Conservation (phyloP, 2,329 filamentous ascomycete genomes). For the Basipetospora chlamydospora region DNA sequence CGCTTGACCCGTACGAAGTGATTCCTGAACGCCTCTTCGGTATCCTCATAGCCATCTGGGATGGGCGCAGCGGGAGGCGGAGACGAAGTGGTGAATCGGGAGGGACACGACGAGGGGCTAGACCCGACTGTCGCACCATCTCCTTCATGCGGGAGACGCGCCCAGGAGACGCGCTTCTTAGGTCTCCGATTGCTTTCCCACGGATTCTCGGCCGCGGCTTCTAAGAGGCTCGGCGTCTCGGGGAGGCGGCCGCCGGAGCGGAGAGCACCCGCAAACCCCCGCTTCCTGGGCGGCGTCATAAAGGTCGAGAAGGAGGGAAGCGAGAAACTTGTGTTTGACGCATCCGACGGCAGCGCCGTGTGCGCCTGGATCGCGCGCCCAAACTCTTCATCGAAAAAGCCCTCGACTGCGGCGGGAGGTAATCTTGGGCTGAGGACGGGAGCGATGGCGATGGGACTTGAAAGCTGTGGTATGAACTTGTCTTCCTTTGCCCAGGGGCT, state of each 20-base stretch:
- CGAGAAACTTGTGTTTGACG: background rate
- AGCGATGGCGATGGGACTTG: too few relatives aligned
- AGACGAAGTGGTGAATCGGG: constrained; percentile 16
- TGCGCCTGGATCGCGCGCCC: too few relatives aligned
- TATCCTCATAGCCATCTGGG: constrained; percentile 18
- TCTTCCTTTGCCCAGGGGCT: too few relatives aligned
- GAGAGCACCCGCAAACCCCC: constrained; percentile 12
- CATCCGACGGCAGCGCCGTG: too few relatives aligned
- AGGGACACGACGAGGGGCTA: constrained; percentile 1
- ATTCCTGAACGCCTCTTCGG: constrained; percentile 25
- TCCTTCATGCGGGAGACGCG: constrained; percentile 8
- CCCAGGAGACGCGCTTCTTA: constrained; percentile 23
- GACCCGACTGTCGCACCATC: background rate
- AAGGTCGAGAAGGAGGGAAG: constrained; percentile 8
- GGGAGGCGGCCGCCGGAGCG: constrained; percentile 19
- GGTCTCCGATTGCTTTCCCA: constrained; percentile 11
- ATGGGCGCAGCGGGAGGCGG: constrained; percentile 26
- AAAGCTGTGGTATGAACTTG: too few relatives aligned
- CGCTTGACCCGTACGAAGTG: constrained; percentile 32
- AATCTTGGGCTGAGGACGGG: too few relatives aligned
- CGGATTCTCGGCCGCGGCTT: constrained; percentile 12
- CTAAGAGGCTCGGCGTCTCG: constrained; percentile 32
- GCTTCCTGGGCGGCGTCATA: constrained; percentile 1
- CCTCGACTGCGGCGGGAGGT: too few relatives aligned
- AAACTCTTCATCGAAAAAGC: too few relatives aligned